Percentiles rank a stretch among this genome's conserved stretches.
Evolutionary conservation across 2,329 filamentous ascomycete genomes (phyloP).

Genomic region (Sclerotinia borealis): DNA sequence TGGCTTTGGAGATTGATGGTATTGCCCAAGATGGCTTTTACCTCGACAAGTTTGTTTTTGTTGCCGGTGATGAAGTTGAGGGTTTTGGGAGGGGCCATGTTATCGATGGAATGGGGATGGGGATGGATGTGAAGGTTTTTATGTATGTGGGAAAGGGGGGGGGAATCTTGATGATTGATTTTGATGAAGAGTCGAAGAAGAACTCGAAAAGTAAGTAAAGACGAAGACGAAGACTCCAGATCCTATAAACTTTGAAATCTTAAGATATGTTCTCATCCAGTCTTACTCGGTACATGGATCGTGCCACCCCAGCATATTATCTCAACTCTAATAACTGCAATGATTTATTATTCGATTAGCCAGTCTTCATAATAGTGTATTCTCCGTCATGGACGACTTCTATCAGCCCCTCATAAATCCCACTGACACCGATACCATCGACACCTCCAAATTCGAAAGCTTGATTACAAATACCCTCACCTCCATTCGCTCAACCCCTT

Average conservation of each 20-base stretch:
- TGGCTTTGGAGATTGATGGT: slow-evolving; percentile 67
- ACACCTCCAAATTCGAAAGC: background rate
- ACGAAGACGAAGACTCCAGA: background rate
- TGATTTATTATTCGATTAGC: background rate
- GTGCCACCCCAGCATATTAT: background rate
- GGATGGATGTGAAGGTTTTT: background rate
- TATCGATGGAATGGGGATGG: too few species aligned
- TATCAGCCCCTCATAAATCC: slow-evolving; percentile 15
- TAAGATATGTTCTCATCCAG: background rate
- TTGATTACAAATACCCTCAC: slow-evolving; percentile 9
- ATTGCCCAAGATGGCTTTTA: slow-evolving; percentile 74
- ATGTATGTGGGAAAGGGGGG: background rate
- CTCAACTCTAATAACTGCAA: background rate
- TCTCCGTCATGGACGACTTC: slow-evolving; percentile 23
- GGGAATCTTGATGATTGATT: background rate
- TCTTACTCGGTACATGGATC: background rate
- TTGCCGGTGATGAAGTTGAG: slow-evolving; percentile 97
- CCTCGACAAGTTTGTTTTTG: slow-evolving; percentile 86
- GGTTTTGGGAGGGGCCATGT: slow-evolving; percentile 32
- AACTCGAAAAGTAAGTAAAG: background rate
- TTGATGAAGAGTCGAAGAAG: background rate
- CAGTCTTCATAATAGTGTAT: background rate
- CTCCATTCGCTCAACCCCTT: slow-evolving; percentile 10
- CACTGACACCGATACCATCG: background rate
- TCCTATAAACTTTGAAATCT: background rate